Evolutionary conservation across 495 filamentous ascomycete genomes (phyloP).

Genomic region (Xylaria telfairii): DNA sequence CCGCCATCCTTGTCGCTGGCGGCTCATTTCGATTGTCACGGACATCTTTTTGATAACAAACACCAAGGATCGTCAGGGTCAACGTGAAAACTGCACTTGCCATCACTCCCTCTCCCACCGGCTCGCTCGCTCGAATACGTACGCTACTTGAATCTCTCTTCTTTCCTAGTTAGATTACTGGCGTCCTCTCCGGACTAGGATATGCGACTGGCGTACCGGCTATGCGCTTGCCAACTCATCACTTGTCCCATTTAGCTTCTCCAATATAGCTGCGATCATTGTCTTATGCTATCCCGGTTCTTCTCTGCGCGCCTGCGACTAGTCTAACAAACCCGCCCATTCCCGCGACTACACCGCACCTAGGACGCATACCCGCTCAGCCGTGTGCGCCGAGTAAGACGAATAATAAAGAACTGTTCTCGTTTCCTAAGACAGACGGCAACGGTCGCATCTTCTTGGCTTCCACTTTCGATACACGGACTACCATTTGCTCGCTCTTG

Average conservation of each 20-base stretch:
- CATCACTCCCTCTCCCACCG: background rate
- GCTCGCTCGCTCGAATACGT: background rate
- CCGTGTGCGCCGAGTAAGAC: slow-evolving; percentile 1
- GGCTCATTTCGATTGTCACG: background rate
- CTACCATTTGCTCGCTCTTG: slow-evolving; percentile 7
- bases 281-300: slow-evolving; percentile 6
- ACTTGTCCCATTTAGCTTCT: slow-evolving; percentile 12
- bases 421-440: background rate
- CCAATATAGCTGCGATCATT: slow-evolving; percentile 16
- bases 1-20: slow-evolving; percentile 1
- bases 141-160: background rate
- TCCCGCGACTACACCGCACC: background rate
- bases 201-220: background rate
- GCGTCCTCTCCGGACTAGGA: background rate
- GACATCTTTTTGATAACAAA: slow-evolving; percentile 18
- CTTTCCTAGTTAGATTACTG: background rate
- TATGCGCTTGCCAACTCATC: slow-evolving; percentile 26
- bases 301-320: slow-evolving; percentile 10
- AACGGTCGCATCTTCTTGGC: slow-evolving; percentile 4
- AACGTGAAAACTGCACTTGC: background rate
- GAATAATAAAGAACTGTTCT: background rate
- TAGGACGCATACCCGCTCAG: background rate
- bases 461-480: background rate
- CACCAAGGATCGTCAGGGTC: slow-evolving; percentile 14
- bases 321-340: background rate